Evolutionary conservation across 495 filamentous ascomycete genomes (phyloP).

Genomic region (Penicillium odoratum): DNA sequence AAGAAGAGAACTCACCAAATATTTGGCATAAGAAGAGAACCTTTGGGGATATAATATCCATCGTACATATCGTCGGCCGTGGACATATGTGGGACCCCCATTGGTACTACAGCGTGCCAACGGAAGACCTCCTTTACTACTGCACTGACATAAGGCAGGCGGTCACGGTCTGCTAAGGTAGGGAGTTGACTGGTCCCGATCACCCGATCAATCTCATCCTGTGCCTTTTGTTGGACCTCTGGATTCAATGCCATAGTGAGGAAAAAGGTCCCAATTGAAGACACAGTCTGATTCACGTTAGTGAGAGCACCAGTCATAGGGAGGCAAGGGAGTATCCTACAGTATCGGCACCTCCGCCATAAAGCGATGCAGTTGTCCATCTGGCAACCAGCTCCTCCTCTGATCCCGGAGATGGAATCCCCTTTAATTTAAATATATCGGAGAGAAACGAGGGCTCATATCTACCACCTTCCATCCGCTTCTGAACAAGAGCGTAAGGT

Average conservation of each 20-base stretch:
- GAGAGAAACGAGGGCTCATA: neutral
- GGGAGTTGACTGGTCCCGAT: constrained; percentile 37
- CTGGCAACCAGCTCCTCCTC: constrained; percentile 35
- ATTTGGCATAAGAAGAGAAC: constrained; percentile 45
- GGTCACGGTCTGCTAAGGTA: constrained; percentile 25
- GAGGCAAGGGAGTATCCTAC: constrained; percentile 2
- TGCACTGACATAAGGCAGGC: constrained; percentile 44
- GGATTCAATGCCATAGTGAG: constrained; percentile 50
- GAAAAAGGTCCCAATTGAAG: constrained; percentile 27
- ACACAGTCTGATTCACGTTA: neutral
- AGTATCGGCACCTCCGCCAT: constrained; percentile 57
- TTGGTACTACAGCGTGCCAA: constrained; percentile 46
- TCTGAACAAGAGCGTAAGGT: constrained; percentile 41
- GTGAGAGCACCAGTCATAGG: neutral
- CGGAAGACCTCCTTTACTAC: constrained; percentile 44
- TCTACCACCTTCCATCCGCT: neutral
- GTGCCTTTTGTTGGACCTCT: constrained; percentile 52
- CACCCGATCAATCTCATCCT: constrained; percentile 58
- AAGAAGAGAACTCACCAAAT: constrained; percentile 35
- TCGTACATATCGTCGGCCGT: constrained; percentile 52
- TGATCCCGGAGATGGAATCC: neutral
- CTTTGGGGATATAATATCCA: constrained; percentile 53
- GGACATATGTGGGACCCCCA: constrained; percentile 55
- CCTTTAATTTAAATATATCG: neutral
- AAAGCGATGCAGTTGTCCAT: constrained; percentile 46